Conservation (phyloP, 2,329 filamentous ascomycete genomes). For the Pseudomassariella vexata region DNA sequence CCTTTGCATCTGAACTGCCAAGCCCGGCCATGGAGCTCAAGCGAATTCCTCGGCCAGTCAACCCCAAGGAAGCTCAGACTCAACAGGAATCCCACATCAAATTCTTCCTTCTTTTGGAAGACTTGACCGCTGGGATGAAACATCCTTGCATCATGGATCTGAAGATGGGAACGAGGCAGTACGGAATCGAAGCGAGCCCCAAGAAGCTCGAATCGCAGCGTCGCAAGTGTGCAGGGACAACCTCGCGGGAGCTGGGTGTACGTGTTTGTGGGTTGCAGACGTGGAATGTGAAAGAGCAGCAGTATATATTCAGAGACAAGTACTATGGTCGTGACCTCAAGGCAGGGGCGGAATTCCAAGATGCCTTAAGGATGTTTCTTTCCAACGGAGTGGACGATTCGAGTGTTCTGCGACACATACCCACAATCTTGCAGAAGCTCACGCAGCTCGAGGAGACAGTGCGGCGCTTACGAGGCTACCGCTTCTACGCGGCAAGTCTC, state of each 20-base stretch:
- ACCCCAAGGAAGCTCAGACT: slow-evolving; percentile 71
- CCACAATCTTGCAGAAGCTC: slow-evolving; percentile 78
- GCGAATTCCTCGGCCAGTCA: slow-evolving; percentile 56
- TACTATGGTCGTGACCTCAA: slow-evolving; percentile 90
- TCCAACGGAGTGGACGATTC: slow-evolving; percentile 80
- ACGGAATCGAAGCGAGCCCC: slow-evolving; percentile 82
- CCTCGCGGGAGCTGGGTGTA: slow-evolving; percentile 85
- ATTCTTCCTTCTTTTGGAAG: slow-evolving; percentile 89
- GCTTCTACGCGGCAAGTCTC: slow-evolving; percentile 91
- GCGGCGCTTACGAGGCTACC: slow-evolving; percentile 71
- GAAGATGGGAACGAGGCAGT: slow-evolving; percentile 98
- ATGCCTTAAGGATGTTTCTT: slow-evolving; percentile 81
- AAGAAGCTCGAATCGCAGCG: slow-evolving; percentile 93
- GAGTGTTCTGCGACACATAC: slow-evolving; percentile 81
- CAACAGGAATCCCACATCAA: slow-evolving; percentile 63
- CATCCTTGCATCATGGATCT: slow-evolving; percentile 93
- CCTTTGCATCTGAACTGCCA: slow-evolving; percentile 27
- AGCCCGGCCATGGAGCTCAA: slow-evolving; percentile 31
- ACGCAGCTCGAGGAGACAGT: slow-evolving; percentile 79
- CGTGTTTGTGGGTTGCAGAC: slow-evolving; percentile 94
- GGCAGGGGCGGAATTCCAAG: slow-evolving; percentile 82
- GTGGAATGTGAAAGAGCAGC: slow-evolving; percentile 79
- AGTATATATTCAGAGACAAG: slow-evolving; percentile 95
- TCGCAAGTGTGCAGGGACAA: slow-evolving; percentile 87
- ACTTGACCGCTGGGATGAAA: slow-evolving; percentile 94